Base-by-base conservation (phyloP, 169 alveolate species). In the Plasmodium malariae region DNA sequence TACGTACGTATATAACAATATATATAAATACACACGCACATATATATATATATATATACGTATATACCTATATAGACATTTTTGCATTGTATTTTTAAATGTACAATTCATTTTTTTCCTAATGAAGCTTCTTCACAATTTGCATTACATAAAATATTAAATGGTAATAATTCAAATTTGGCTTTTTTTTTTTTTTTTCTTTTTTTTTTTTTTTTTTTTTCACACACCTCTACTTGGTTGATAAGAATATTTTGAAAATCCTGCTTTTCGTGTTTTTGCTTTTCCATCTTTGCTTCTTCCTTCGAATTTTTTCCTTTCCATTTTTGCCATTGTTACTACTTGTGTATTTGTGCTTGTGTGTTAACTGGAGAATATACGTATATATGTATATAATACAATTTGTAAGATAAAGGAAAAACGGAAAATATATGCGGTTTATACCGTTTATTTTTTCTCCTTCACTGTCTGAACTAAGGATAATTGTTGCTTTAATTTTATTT, bases 141-240 rank as follows among this genome's bases (percentile, higher is more conserved):
- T 14, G 7, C 36, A n/a, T n/a, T 21, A 55, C 9, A 19, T 55
- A 55, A n/a, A 55, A 55, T 55, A 55, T 55, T 14, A 55, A 55
- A n/a, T 14, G n/a, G n/a, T 54, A 3, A 54, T 54, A n/a, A n/a
- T 54, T 54, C 12, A 54, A 54, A n/a, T n/a, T n/a, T 9, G 0
- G n/a, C 4, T 24, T 36, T 36, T 26, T 70, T 70, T 71, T 17
- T 51, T 59, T 67, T 37, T 70, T 3, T 70, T 48, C n/a, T 70
- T 57, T n/a, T 6, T 70, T 32, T 60, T 32, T 49, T 83, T 65
- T 49, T 67, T 80, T 80, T 68, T 83, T 83, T 67, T 83, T 83
- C 80, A 83, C 91, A 71, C 91, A 83, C 91, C 91, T 83, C 91
- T 65, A 68, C 51, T 67, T 83, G 85, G 73, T 83, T 83, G 91